Evolutionary conservation across 352 stramenopile species (phyloP), one percentile per base, ranked within the genome.

Genomic region (Phytophthora agathidicida): DNA sequence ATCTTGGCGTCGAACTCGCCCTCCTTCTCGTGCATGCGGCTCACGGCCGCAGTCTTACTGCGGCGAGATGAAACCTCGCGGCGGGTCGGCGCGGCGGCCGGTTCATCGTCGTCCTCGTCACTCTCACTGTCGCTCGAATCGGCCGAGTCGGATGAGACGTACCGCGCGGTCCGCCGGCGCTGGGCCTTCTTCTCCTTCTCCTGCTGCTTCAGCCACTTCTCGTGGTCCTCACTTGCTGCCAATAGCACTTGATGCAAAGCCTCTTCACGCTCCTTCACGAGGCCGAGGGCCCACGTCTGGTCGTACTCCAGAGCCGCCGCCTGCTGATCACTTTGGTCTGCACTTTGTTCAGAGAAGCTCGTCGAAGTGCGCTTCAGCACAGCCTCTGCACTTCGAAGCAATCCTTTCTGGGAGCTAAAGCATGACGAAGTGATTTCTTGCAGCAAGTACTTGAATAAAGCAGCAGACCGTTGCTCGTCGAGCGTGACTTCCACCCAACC

Each of bases 11-110:
- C 73, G 33, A 83, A 81, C 16, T 86, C 75, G 14, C 71, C 67
- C 39, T 84, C 67, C 44, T 85, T 76, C 20, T 72, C 54, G 20
- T 81, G 76, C 73, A 90, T 90, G 9, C 80, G 77, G 53, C 68
- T 80, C 28, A 83, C 73, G 9, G 80, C 80, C 2, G 78, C 67
- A 7, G 70, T 75, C 47, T 83, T 89, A 49, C 77, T 88, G 28
- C 83, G 71, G 27, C 80, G 77, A 30, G 77, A 73, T 6, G 73
- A 81, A 7, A 75, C 30, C 20, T 83, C 64, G 9, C 78, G 80
- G 0, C 69, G 72, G 20, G 42, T 17, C 1, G 56, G 52, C 6
- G 38, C 51, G 13, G 37, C 24, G 6, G 20, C 38, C 1, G 63
- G 37, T 3, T 75, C 38, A 1, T 71, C 60, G 3, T 64, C 65